Conservation (phyloP, 352 stramenopile species). For the Pythium graminicola region DNA sequence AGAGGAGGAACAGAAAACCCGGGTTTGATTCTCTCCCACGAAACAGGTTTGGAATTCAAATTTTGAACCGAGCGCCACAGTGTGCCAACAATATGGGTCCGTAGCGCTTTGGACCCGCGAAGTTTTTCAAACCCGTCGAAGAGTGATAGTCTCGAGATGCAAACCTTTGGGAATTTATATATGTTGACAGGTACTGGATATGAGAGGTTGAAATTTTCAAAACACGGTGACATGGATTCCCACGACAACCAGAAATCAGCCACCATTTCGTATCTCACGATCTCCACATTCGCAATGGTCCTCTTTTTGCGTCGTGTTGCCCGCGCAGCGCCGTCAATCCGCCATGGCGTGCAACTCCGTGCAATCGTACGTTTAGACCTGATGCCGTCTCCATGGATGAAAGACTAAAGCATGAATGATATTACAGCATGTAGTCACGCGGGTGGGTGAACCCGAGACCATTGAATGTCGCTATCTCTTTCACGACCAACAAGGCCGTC, state of each 20-base stretch:
- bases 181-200: background rate
- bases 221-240: conserved; percentile 10
- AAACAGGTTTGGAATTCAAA: conserved; percentile 18
- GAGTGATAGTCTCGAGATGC: background rate
- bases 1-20: background rate
- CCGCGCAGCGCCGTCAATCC: background rate
- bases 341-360: conserved; percentile 4
- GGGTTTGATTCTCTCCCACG: background rate
- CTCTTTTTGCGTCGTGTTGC: background rate
- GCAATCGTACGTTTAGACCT: conserved; percentile 14
- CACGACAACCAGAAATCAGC: conserved; percentile 10
- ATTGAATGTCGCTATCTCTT: conserved; percentile 81
- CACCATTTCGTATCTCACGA: conserved; percentile 3
- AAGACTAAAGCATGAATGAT: too few relatives aligned
- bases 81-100: too few relatives aligned
- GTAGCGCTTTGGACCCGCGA: too few relatives aligned
- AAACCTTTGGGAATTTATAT: conserved; percentile 6
- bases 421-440: conserved; percentile 64
- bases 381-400: too few relatives aligned
- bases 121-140: background rate
- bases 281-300: background rate
- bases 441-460: conserved; percentile 51
- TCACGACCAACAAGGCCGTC: conserved; percentile 58
- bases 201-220: conserved; percentile 5
- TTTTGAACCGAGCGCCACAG: conserved; percentile 13